Evolutionary conservation across 768 basidiomycete genomes (phyloP).

Genomic region (Tubosaeta sp.): DNA sequence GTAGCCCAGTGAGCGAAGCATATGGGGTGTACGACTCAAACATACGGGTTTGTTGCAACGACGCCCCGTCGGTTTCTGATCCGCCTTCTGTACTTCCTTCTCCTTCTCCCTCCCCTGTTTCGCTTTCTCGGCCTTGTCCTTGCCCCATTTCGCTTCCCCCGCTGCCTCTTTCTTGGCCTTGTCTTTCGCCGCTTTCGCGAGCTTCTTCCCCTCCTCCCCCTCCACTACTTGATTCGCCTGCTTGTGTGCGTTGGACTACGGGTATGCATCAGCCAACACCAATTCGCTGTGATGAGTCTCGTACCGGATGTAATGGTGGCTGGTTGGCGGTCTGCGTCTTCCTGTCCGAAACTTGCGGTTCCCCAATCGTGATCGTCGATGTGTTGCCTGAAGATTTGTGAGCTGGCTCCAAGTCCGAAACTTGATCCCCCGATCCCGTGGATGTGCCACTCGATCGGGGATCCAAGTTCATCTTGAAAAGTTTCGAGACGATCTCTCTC

Average conservation of each 20-base stretch:
- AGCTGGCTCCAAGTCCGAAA: slow-evolving; percentile 1
- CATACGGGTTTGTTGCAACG: neutral
- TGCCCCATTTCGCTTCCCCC: too few species aligned
- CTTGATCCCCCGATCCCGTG: slow-evolving; percentile 19
- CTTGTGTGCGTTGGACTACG: too few species aligned
- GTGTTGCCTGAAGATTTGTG: neutral
- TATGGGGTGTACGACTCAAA: neutral
- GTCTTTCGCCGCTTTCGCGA: neutral
- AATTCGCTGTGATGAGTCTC: too few species aligned
- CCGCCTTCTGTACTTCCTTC: neutral
- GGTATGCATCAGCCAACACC: too few species aligned
- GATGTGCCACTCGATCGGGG: slow-evolving; percentile 8
- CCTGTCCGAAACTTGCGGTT: slow-evolving; percentile 13
- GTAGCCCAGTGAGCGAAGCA: neutral
- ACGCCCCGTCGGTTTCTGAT: too few species aligned
- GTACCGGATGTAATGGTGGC: slow-evolving; percentile 3
- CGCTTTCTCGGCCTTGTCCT: neutral
- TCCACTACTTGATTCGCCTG: too few species aligned
- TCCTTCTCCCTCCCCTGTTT: neutral
- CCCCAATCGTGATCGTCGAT: slow-evolving; percentile 1
- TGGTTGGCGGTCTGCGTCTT: neutral
- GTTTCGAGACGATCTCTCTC: slow-evolving; percentile 30
- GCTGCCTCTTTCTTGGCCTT: too few species aligned
- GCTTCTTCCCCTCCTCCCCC: neutral
- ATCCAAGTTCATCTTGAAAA: slow-evolving; percentile 27